Evolutionary conservation across 2,329 filamentous ascomycete species (phyloP).

Genomic region (Stachybotrys chlorohalonatus): DNA sequence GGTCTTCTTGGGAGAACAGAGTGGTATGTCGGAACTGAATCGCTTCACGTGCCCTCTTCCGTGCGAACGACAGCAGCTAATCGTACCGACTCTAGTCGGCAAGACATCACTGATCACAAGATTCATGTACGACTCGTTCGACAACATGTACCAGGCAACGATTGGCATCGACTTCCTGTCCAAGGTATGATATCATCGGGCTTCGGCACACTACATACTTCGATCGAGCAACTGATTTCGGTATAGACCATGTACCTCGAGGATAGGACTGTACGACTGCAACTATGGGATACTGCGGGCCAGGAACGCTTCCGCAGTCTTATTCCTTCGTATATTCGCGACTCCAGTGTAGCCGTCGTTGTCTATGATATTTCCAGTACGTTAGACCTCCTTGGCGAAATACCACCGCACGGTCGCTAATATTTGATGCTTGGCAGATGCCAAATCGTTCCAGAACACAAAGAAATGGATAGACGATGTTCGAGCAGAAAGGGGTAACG

Average conservation of each 20-base stretch:
- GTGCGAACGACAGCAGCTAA: constrained; percentile 14
- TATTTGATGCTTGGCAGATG: constrained; percentile 40
- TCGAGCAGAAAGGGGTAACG: constrained; percentile 88
- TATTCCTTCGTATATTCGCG: constrained; percentile 97
- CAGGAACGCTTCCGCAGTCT: constrained; percentile 95
- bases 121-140: constrained; percentile 99
- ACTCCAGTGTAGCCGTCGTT: constrained; percentile 94
- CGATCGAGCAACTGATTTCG: constrained; percentile 3
- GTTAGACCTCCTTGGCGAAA: constrained; percentile 6
- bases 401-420: constrained; percentile 9
- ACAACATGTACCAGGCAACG: constrained; percentile 99
- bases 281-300: constrained; percentile 97
- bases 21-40: constrained; percentile 54
- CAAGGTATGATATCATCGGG: constrained; percentile 52
- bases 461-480: constrained; percentile 99
- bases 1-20: constrained; percentile 97
- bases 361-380: constrained; percentile 95
- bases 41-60: constrained; percentile 7
- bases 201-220: not conserved
- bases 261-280: constrained; percentile 92
- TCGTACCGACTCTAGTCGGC: constrained; percentile 55
- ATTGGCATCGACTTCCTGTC: constrained; percentile 99
- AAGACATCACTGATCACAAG: constrained; percentile 98
- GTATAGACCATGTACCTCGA: constrained; percentile 92
- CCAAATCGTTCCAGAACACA: constrained; percentile 97